Base-by-base conservation (phyloP, 2,329 filamentous ascomycete genomes). In the Diaporthe vexans region DNA sequence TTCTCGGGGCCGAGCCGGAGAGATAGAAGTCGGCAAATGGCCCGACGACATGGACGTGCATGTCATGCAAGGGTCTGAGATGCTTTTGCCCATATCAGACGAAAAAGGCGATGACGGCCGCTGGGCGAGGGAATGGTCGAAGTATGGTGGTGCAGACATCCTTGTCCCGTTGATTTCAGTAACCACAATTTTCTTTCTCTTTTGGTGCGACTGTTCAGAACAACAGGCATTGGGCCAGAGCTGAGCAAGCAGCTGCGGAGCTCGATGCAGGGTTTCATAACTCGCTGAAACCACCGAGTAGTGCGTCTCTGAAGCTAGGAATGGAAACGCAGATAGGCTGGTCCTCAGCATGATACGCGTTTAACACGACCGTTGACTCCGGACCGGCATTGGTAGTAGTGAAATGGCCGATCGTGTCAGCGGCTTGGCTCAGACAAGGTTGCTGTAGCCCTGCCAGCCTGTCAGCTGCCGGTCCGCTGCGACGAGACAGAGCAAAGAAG, bases 381-480 rank as follows among this genome's bases (percentile, higher is more conserved):
- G 21, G 21, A 10, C 21, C 61, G 43, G 46, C 61, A 52, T 46
- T 67, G 19, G 29, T 37, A 24, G 21, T 35, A 24, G 29, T 52
- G 26, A 29, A 52, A 52, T 35, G 63, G 46, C n/a, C 46, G n/a
- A 67, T 24, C 29, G 33, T 26, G 63, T 26, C 29, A n/a, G 7
- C 29, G 46, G 21, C 29, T 67, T 52, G 46, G 63, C 63, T 52
- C 35, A 15, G 46, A 40, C 46, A 33, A 77, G 80, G 56, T 79
- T 80, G 26, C 24, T 37, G 68, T 63, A 70, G 70, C 63, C 70
- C 70, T 69, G 52, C 26, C 17, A 29, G 58, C 58, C 37, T 29
- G 37, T 40, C 61, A 54, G 35, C 29, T 56, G 61, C 43, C 40
- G n/a, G 37, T 40, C 61, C 37, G 35, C 19, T 69, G 61, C 43